phyloP scores from a whole-genome alignment of 345 rosid species.

The Eucalyptus shirleyi region DNA sequence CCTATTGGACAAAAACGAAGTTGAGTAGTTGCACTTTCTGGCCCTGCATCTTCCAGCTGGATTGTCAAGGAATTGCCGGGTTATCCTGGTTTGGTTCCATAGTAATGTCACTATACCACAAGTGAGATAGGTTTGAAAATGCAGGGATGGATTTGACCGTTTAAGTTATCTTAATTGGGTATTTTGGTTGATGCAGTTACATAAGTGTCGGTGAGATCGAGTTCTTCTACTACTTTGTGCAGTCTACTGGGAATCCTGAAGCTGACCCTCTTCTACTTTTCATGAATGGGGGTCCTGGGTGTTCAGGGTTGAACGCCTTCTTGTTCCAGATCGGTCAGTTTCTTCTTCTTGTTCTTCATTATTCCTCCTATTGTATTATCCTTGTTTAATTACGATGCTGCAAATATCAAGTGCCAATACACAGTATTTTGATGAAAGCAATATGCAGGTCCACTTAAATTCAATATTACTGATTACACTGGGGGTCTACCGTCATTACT shows the following conservation, averaged over 20 bases:
- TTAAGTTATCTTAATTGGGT: not conserved
- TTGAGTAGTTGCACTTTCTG: not conserved
- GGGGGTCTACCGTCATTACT: slow-evolving; percentile 3
- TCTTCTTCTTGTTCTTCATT: not conserved
- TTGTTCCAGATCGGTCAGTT: not conserved
- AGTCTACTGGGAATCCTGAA: not conserved
- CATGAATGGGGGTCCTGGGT: not conserved
- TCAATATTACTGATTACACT: not conserved
- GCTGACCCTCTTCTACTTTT: not conserved
- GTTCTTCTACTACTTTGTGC: not conserved
- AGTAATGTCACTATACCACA: not conserved
- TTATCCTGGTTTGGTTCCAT: not conserved
- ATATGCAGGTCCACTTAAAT: slow-evolving; percentile 5
- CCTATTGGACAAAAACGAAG: no score
- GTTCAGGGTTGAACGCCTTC: not conserved
- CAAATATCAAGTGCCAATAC: not conserved
- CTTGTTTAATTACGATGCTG: not conserved
- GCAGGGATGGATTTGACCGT: not conserved
- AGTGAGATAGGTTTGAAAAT: not conserved
- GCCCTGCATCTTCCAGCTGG: not conserved
- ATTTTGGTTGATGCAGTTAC: not conserved
- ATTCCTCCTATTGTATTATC: not conserved
- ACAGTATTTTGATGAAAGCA: not conserved
- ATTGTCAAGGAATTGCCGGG: not conserved
- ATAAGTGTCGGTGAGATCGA: not conserved